Conservation (phyloP, 2,329 filamentous ascomycete species). For the Septoria petroselini region DNA sequence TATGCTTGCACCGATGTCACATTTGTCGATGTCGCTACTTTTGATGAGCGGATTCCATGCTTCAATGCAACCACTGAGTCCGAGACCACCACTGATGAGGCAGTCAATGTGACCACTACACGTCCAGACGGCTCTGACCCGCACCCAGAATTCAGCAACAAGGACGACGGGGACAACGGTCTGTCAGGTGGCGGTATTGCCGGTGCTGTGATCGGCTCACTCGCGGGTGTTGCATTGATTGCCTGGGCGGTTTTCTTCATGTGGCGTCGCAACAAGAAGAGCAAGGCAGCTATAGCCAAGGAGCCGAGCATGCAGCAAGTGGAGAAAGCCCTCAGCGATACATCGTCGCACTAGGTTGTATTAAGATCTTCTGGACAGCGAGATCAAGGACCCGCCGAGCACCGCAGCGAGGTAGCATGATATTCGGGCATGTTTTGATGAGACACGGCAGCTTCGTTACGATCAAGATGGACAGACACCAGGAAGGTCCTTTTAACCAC, state of each 20-base stretch:
- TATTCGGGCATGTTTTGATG: too few species aligned
- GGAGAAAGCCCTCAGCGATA: slow-evolving; percentile 11
- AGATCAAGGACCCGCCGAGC: too few species aligned
- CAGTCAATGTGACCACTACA: slow-evolving; percentile 31
- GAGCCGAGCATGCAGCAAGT: slow-evolving; percentile 8
- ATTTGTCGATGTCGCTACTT: slow-evolving; percentile 42
- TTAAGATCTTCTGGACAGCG: too few species aligned
- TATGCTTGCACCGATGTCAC: slow-evolving; percentile 51
- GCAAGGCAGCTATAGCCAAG: slow-evolving; percentile 4
- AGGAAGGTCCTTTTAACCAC: too few species aligned
- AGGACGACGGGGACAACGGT: slow-evolving; percentile 24
- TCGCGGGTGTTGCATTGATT: slow-evolving; percentile 24
- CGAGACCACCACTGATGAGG: slow-evolving; percentile 26
- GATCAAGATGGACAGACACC: too few species aligned
- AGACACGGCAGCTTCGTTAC: too few species aligned
- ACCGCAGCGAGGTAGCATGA: too few species aligned
- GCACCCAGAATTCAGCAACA: slow-evolving; percentile 9
- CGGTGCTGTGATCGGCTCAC: slow-evolving; percentile 41
- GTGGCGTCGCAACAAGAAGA: slow-evolving; percentile 15
- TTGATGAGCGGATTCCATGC: slow-evolving; percentile 45
- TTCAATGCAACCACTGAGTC: slow-evolving; percentile 48
- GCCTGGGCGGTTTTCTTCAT: slow-evolving; percentile 26
- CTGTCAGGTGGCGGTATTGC: slow-evolving; percentile 45
- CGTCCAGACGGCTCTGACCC: slow-evolving; percentile 18
- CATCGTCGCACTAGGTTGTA: slow-evolving; percentile 9